Conservation (phyloP, 2,329 filamentous ascomycete genomes). For the Cladosporium oxysporum region DNA sequence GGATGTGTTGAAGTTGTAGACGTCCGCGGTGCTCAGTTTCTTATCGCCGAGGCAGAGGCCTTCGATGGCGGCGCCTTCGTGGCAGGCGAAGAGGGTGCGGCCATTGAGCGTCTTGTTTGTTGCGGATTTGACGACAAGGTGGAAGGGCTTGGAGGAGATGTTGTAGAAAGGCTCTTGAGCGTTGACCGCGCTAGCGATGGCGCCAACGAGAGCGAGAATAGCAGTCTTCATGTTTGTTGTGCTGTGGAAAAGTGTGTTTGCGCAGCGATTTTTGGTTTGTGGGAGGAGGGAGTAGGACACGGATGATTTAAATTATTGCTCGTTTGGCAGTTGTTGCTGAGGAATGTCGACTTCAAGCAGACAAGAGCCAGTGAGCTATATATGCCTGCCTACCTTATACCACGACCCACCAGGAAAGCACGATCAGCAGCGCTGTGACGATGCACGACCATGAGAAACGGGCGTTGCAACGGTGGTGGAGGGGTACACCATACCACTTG, state of each 20-base stretch:
- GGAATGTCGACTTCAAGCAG: neutral
- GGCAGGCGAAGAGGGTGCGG: slow-evolving; percentile 45
- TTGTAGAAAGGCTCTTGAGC: slow-evolving; percentile 36
- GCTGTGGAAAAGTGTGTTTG: neutral
- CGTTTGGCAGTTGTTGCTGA: neutral
- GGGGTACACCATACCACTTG: slow-evolving; percentile 8
- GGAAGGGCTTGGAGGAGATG: slow-evolving; percentile 48
- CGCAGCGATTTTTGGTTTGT: neutral
- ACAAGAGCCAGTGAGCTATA: neutral
- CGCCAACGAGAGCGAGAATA: slow-evolving; percentile 25
- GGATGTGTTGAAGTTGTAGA: slow-evolving; percentile 30
- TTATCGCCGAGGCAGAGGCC: slow-evolving; percentile 42
- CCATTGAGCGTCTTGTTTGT: slow-evolving; percentile 43
- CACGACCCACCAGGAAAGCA: neutral
- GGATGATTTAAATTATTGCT: too few relatives aligned
- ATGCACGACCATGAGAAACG: neutral
- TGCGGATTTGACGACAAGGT: slow-evolving; percentile 43
- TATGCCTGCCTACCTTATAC: neutral
- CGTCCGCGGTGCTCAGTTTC: slow-evolving; percentile 16
- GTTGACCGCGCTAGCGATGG: slow-evolving; percentile 26
- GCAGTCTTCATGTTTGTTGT: slow-evolving; percentile 14
- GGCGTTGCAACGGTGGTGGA: neutral
- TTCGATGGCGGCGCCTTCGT: slow-evolving; percentile 52
- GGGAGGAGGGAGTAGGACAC: neutral
- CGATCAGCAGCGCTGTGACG: neutral